A percentile compares a stretch with the other conserved stretches of the same genome.
phyloP scores from a whole-genome alignment of 2,329 filamentous ascomycete species.

The Aspergillus ochraceoroseus region DNA sequence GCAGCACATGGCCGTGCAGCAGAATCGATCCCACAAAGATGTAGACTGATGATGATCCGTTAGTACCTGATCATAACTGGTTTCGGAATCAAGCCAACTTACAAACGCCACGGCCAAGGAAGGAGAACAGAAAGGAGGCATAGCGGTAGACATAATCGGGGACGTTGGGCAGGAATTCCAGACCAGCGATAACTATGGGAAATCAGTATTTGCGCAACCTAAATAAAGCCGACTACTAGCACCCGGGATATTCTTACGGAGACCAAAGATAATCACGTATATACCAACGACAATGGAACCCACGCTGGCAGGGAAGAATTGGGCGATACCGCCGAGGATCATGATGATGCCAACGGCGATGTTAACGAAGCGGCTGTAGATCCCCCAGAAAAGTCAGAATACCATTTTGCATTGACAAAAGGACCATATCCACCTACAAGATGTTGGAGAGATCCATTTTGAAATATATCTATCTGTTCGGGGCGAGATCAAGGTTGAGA shows the following conservation, averaged over 20 bases:
- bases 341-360: conserved; percentile 81
- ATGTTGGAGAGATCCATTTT: conserved; percentile 87
- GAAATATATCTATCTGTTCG: conserved; percentile 13
- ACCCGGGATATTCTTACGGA: conserved; percentile 54
- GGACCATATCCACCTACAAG: conserved; percentile 61
- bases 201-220: conserved; percentile 21
- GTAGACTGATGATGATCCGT: conserved; percentile 67
- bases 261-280: conserved; percentile 88
- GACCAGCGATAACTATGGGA: conserved; percentile 58
- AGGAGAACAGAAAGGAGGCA: conserved; percentile 96
- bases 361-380: conserved; percentile 82
- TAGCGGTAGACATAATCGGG: conserved; percentile 89
- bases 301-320: conserved; percentile 43
- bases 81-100: conserved; percentile 44
- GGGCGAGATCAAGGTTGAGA: background rate
- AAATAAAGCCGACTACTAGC: background rate
- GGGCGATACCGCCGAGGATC: conserved; percentile 68
- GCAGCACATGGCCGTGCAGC: conserved; percentile 61
- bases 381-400: conserved; percentile 16
- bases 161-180: conserved; percentile 79
- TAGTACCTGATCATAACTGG: background rate
- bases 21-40: conserved; percentile 88
- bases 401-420: background rate
- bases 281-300: conserved; percentile 71
- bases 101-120: conserved; percentile 93